phyloP scores from a whole-genome alignment of 1,284 basidiomycete genomes.

The Gymnopus androsaceus region DNA sequence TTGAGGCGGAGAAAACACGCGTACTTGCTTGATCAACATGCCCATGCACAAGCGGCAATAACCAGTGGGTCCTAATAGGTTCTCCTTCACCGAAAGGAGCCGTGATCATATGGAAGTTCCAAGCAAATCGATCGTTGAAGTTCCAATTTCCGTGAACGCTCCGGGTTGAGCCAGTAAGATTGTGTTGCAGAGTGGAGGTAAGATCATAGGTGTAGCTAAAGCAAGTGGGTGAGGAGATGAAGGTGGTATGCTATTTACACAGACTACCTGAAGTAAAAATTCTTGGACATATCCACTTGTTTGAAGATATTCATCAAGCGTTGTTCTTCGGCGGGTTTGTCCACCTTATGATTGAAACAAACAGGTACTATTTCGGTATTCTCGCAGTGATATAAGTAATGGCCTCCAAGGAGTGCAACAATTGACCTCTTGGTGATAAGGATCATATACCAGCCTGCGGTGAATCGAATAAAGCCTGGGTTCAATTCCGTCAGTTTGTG shows the following conservation, averaged over 20 bases:
- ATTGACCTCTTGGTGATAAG: slow-evolving; percentile 88
- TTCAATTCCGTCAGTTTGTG: background rate
- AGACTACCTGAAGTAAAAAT: slow-evolving; percentile 95
- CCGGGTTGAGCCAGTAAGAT: slow-evolving; percentile 70
- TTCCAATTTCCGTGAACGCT: slow-evolving; percentile 50
- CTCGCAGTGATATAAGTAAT: slow-evolving; percentile 98
- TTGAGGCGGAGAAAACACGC: slow-evolving; percentile 30
- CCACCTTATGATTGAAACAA: slow-evolving; percentile 73
- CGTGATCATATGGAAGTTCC: slow-evolving; percentile 93
- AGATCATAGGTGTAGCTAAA: slow-evolving; percentile 93
- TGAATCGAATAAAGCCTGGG: slow-evolving; percentile 88
- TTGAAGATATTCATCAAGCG: slow-evolving; percentile 91
- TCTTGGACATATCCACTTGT: slow-evolving; percentile 97
- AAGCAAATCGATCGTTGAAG: slow-evolving; percentile 91
- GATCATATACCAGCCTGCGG: slow-evolving; percentile 91
- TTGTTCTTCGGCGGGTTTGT: slow-evolving; percentile 82
- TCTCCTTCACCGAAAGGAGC: slow-evolving; percentile 53
- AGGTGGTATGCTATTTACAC: background rate
- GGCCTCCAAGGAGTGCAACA: slow-evolving; percentile 93
- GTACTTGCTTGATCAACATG: slow-evolving; percentile 97
- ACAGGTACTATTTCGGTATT: slow-evolving; percentile 84
- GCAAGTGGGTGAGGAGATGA: background rate
- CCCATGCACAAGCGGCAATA: slow-evolving; percentile 92
- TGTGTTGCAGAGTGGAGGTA: slow-evolving; percentile 92
- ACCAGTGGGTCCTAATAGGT: slow-evolving; percentile 65